These are phyloP conservation scores for Microcyclospora tardicrescens DNA, from an alignment of 2,329 filamentous ascomycete genomes.

Conservation along the genomic window DNA sequence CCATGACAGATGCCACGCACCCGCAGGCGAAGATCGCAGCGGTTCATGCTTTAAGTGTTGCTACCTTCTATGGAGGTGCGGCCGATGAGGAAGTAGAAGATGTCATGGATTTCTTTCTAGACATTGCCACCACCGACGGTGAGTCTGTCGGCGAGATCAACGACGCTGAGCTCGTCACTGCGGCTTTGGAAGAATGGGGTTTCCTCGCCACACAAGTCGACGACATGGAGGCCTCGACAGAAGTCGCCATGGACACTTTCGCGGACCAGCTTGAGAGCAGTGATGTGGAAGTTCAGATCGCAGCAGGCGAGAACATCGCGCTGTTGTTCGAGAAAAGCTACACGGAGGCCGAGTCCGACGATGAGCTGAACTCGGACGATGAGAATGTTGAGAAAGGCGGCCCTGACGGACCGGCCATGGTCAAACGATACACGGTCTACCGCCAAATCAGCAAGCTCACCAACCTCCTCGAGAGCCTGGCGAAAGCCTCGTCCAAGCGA, in stretches of 20 bases:
- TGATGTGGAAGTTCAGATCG: conserved; percentile 59
- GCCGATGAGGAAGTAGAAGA: conserved; percentile 53
- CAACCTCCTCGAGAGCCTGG: conserved; percentile 45
- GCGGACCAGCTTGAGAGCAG: conserved; percentile 72
- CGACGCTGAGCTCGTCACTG: conserved; percentile 55
- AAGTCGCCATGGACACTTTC: conserved; percentile 64
- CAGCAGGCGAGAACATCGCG: conserved; percentile 68
- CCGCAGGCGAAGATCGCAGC: conserved; percentile 53
- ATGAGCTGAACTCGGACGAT: conserved; percentile 26
- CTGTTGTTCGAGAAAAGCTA: conserved; percentile 66
- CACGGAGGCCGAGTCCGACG: conserved; percentile 44
- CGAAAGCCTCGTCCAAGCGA: conserved; percentile 46
- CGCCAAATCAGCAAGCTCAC: conserved; percentile 49
- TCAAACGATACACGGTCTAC: conserved; percentile 57
- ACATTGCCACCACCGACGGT: conserved; percentile 70
- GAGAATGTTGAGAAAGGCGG: conserved; percentile 39
- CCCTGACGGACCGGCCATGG: conserved; percentile 26
- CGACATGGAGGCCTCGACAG: conserved; percentile 57
- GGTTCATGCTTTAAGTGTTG: conserved; percentile 61
- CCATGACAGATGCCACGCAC: conserved; percentile 54
- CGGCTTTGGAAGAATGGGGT: conserved; percentile 66
- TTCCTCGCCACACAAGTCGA: conserved; percentile 67
- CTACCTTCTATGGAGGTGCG: conserved; percentile 63
- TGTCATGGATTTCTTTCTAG: conserved; percentile 60
- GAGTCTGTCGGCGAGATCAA: conserved; percentile 58